Evolutionary conservation across 1,284 basidiomycete genomes (phyloP), one percentile per base, ranked within the genome.

Genomic region (Ustilago curta): DNA sequence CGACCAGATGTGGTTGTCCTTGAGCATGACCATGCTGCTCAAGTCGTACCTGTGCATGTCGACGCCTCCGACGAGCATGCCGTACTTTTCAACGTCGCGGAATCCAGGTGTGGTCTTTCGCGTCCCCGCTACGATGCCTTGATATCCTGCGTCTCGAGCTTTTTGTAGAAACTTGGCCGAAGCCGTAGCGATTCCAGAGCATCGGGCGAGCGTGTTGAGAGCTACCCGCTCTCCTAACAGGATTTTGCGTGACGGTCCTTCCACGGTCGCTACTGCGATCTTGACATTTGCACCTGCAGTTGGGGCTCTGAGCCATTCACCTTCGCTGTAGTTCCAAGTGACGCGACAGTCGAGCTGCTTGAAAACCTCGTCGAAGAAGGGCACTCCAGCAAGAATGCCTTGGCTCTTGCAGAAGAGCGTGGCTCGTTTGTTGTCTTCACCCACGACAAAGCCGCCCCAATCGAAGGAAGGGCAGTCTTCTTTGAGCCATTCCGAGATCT

Each of bases 1-100:
- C 8, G 94, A 95, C 95, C 95, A 98, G 83, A 99, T 94, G 84
- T 99, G 97, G 85, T 99, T 99, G 84, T 99, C 96, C 87, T 99
- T 99, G 82, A 99, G 90, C 96, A 99, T 99, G 83, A 99, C 96
- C 96, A 99, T 99, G 84, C 92, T 94, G 40, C 93, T 95, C 35
- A 99, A 88, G 86, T 98, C 95, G 82, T 97, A 92, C n/a, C 97
- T 89, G 87, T 99, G 97, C 19, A 93, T 88, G 85, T 99, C 97
- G 75, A 98, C 92, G 5, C 96, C 97, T 25, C 97, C 96, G 27
- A 99, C 94, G 48, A 98, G 87, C 97, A 99, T 99, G 9, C 92
- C 97, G 85, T 99, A 98, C 86, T 99, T 99, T 86, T 99, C 96
- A 6, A 99, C 95, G 18, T 98, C 88, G 51, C 97, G 88, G 87